Percentiles rank a stretch among this genome's conserved stretches.
phyloP scores from a whole-genome alignment of 495 filamentous ascomycete genomes.

The Thermochaetoides thermophila region DNA sequence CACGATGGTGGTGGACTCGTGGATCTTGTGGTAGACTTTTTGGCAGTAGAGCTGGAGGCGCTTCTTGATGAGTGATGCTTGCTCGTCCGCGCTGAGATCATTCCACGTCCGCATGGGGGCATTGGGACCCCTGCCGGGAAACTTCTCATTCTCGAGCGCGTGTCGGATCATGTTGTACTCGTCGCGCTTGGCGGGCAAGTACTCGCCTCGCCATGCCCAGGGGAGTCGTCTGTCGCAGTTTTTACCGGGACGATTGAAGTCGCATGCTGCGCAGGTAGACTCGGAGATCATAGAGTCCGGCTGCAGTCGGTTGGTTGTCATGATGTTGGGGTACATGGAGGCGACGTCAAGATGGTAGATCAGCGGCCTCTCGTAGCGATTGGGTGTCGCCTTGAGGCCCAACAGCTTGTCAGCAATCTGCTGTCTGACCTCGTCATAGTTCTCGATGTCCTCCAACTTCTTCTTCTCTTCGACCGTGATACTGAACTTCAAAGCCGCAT shows the following conservation, averaged over 20 bases:
- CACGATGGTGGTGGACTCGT: conserved; percentile 84
- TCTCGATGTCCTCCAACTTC: conserved; percentile 72
- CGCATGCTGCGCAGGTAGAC: conserved; percentile 89
- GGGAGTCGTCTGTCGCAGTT: conserved; percentile 90
- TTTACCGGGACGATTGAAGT: conserved; percentile 96
- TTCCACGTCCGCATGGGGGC: conserved; percentile 58
- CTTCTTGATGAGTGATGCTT: conserved; percentile 68
- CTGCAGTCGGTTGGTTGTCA: conserved; percentile 97
- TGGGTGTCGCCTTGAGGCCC: conserved; percentile 64
- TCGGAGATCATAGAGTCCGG: conserved; percentile 97
- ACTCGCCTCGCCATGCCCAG: conserved; percentile 98
- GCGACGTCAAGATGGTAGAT: conserved; percentile 99
- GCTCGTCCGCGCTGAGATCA: conserved; percentile 72
- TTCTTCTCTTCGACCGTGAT: conserved; percentile 93
- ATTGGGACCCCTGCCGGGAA: conserved; percentile 61
- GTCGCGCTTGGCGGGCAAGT: conserved; percentile 84
- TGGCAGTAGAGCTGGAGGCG: conserved; percentile 85
- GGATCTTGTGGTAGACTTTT: conserved; percentile 99
- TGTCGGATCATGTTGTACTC: conserved; percentile 99
- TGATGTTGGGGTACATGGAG: conserved; percentile 99
- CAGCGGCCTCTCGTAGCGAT: conserved; percentile 66
- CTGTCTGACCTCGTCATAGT: conserved; percentile 83
- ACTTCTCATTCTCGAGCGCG: conserved; percentile 82
- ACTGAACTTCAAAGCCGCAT: conserved; percentile 81
- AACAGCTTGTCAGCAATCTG: conserved; percentile 63